Evolutionary conservation across 768 basidiomycete species (phyloP).

Genomic region (Suillus plorans): DNA sequence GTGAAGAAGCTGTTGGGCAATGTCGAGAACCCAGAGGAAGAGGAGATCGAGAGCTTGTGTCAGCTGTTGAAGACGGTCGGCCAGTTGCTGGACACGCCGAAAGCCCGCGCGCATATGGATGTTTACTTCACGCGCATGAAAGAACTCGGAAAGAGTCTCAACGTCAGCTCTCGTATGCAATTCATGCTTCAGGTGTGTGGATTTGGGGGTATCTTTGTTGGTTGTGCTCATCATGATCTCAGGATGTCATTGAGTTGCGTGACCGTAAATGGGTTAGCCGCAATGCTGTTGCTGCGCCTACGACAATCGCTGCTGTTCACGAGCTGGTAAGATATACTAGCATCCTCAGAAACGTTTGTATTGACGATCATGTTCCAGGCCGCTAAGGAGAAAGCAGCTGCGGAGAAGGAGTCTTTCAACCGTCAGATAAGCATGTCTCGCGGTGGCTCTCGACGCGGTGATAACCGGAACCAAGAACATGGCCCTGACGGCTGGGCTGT

Average conservation of each 20-base stretch:
- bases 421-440: conserved; percentile 82
- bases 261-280: conserved; percentile 79
- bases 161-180: conserved; percentile 84
- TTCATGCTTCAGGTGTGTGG: conserved; percentile 89
- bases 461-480: conserved; percentile 60
- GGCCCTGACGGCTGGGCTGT: conserved; percentile 89
- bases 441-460: conserved; percentile 87
- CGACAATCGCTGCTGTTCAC: conserved; percentile 88
- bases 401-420: conserved; percentile 58
- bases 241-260: conserved; percentile 93
- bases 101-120: conserved; percentile 84
- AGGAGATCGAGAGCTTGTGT: conserved; percentile 96
- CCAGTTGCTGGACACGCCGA: conserved; percentile 74
- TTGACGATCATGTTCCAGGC: conserved; percentile 44
- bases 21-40: conserved; percentile 94
- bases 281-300: conserved; percentile 72
- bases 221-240: conserved; percentile 4
- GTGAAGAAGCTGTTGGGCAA: conserved; percentile 94
- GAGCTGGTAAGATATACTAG: conserved; percentile 38
- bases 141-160: conserved; percentile 71
- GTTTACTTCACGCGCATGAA: conserved; percentile 93
- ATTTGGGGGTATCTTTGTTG: conserved; percentile 1
- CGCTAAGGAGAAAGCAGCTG: conserved; percentile 76
- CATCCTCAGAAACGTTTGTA: not conserved
- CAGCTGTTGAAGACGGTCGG: conserved; percentile 92